phyloP scores from a whole-genome alignment of 495 filamentous ascomycete species.

The Neohortaea acidophila region DNA sequence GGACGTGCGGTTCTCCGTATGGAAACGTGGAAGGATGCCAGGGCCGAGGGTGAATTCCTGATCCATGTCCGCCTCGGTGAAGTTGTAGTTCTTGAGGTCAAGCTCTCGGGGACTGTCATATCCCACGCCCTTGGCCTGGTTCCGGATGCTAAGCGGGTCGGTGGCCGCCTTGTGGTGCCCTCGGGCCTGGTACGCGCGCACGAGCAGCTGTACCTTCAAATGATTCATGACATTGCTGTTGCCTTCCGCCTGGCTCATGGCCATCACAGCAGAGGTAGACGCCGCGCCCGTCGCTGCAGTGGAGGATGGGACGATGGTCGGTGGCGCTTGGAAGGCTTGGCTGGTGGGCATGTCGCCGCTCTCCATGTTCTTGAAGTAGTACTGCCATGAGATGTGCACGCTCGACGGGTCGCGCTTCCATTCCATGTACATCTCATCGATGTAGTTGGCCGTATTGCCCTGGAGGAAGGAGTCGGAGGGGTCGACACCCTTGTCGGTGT shows the following conservation, averaged over 20 bases:
- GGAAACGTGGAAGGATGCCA: conserved; percentile 90
- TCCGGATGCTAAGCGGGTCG: conserved; percentile 86
- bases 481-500: conserved; percentile 44
- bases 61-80: conserved; percentile 87
- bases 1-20: conserved; percentile 70
- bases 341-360: conserved; percentile 92
- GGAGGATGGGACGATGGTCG: conserved; percentile 70
- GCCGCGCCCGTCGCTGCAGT: conserved; percentile 25
- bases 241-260: conserved; percentile 34
- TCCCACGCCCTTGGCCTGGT: conserved; percentile 68
- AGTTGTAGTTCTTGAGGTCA: conserved; percentile 80
- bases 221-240: conserved; percentile 85
- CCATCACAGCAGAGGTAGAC: conserved; percentile 18
- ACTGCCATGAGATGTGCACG: conserved; percentile 97
- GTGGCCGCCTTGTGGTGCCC: conserved; percentile 97
- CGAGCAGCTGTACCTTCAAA: conserved; percentile 92
- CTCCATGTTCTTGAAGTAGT: conserved; percentile 99
- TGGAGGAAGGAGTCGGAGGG: conserved; percentile 88
- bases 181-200: conserved; percentile 92
- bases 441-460: conserved; percentile 92
- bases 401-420: conserved; percentile 89
- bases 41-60: conserved; percentile 84
- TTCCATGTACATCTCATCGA: conserved; percentile 97
- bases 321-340: conserved; percentile 89
- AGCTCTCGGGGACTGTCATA: conserved; percentile 85